Evolutionary conservation across 345 rosid genomes (phyloP).

Genomic region (Eucalyptus tenuipes): DNA sequence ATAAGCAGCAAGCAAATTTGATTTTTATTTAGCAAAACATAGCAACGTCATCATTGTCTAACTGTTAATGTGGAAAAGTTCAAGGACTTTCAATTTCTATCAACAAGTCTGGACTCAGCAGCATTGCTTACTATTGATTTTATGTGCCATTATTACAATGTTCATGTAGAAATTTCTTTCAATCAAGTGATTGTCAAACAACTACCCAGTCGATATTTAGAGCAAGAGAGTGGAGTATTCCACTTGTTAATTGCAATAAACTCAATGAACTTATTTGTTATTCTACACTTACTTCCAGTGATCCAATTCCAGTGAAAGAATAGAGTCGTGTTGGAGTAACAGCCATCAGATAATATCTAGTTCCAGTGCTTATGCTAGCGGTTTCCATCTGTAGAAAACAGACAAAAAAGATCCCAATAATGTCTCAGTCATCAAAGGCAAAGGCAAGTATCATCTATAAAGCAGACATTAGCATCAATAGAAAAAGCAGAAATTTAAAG

Average conservation of each 20-base stretch:
- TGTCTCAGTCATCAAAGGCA: background rate
- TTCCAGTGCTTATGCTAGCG: conserved; percentile 54
- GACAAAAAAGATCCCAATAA: background rate
- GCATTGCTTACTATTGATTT: background rate
- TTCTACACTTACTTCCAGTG: conserved; percentile 57
- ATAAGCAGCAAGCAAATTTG: background rate
- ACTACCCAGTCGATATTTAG: background rate
- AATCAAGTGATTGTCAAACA: background rate
- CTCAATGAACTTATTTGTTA: background rate
- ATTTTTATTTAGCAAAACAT: background rate
- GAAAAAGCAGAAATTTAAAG: background rate
- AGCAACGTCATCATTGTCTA: background rate
- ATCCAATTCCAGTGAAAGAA: conserved; percentile 92
- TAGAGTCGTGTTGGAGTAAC: conserved; percentile 96
- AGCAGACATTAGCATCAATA: background rate
- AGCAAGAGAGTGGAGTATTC: background rate
- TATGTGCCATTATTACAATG: background rate
- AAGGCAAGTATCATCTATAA: background rate
- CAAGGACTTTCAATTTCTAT: background rate
- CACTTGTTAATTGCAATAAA: background rate
- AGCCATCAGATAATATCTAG: conserved; percentile 97
- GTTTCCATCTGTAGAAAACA: conserved; percentile 73
- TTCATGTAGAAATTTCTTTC: background rate
- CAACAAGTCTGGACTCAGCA: background rate
- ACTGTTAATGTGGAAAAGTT: background rate